Conservation (phyloP, 192 early-diverging fungal genomes). For the Mortierella alpina region DNA sequence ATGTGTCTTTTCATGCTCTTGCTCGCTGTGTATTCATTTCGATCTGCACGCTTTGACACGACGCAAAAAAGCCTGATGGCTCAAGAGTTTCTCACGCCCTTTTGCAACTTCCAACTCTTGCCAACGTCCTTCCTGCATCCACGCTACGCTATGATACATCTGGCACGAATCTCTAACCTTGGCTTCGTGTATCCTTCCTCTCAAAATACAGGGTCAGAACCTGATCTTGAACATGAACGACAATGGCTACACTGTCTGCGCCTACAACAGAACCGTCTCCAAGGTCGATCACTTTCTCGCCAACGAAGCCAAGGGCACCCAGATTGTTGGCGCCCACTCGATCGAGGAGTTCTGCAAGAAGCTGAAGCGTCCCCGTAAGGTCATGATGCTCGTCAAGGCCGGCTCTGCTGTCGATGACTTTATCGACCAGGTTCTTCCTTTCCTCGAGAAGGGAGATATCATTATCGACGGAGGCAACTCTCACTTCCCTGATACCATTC, state of each 20-base stretch:
- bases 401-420: constrained; percentile 95
- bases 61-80: background rate
- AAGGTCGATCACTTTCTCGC: constrained; percentile 96
- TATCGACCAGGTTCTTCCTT: constrained; percentile 89
- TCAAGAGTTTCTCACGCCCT: constrained; percentile 16
- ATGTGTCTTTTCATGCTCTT: constrained; percentile 27
- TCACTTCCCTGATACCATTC: constrained; percentile 96
- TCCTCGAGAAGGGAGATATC: constrained; percentile 92
- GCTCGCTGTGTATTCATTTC: background rate
- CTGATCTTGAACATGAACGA: constrained; percentile 99
- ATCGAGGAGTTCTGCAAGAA: constrained; percentile 94
- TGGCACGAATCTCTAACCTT: background rate
- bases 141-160: no score
- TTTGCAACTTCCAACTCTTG: background rate
- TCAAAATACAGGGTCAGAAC: constrained; percentile 90
- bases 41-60: background rate
- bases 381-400: constrained; percentile 99
- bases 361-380: constrained; percentile 95
- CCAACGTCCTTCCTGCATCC: background rate
- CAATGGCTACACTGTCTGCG: constrained; percentile 93
- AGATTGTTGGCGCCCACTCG: constrained; percentile 93
- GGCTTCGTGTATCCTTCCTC: background rate
- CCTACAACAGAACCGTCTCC: constrained; percentile 94
- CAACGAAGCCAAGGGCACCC: constrained; percentile 98
- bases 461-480: constrained; percentile 99